Percentiles rank a stretch among this genome's conserved stretches.
Conservation (phyloP, 2,329 filamentous ascomycete genomes). For the Fusarium sp. region DNA sequence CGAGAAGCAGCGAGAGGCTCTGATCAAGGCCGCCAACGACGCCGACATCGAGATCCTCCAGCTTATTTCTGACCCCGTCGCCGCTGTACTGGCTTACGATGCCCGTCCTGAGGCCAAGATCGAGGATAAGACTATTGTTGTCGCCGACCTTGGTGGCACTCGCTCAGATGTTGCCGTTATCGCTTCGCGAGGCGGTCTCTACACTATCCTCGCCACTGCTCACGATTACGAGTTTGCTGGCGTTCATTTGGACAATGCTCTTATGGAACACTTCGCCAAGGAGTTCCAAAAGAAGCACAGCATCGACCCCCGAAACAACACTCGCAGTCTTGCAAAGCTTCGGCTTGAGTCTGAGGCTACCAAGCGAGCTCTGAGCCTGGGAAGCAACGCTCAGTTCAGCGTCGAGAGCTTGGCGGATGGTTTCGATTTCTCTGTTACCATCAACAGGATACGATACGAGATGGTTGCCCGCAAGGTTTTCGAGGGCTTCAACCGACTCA, state of each 20-base stretch:
- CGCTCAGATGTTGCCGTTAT: constrained; percentile 92
- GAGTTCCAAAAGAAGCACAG: constrained; percentile 98
- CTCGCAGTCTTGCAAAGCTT: constrained; percentile 87
- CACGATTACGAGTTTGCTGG: constrained; percentile 97
- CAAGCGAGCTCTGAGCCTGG: constrained; percentile 91
- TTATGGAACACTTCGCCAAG: constrained; percentile 97
- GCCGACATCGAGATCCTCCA: constrained; percentile 91
- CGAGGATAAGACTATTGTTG: constrained; percentile 88
- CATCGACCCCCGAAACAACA: constrained; percentile 84
- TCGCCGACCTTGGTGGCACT: constrained; percentile 92
- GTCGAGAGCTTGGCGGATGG: constrained; percentile 91
- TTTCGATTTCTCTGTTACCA: constrained; percentile 87
- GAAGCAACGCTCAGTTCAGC: constrained; percentile 88
- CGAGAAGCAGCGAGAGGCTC: constrained; percentile 84
- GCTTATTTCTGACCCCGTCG: constrained; percentile 89
- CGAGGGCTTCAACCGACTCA: constrained; percentile 84
- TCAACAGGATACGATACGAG: constrained; percentile 95
- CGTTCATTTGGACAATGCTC: constrained; percentile 83
- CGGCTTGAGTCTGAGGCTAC: constrained; percentile 89
- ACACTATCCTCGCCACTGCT: constrained; percentile 90
- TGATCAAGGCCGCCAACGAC: constrained; percentile 79
- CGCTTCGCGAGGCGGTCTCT: constrained; percentile 92
- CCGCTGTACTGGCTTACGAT: constrained; percentile 90
- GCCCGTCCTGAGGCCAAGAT: constrained; percentile 78
- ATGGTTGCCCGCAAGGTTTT: constrained; percentile 88